A percentile compares a stretch with the other conserved stretches of the same genome.
Evolutionary conservation across 169 alveolate genomes (phyloP).

Genomic region (Eimeria zaria): DNA sequence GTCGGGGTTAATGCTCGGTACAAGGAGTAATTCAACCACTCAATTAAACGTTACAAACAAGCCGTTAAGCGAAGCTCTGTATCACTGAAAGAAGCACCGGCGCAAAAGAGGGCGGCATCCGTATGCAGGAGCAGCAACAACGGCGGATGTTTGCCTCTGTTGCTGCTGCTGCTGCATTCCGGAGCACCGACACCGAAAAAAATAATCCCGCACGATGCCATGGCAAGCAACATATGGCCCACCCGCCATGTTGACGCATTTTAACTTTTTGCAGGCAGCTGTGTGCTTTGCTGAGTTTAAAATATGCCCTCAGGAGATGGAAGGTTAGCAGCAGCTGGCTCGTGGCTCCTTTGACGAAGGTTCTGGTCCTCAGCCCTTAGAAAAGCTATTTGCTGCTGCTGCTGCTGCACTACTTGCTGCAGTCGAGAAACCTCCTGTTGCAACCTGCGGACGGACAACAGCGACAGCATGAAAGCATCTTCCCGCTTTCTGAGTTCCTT

Average conservation of each 20-base stretch:
- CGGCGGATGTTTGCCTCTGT: neutral
- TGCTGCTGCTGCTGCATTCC: neutral
- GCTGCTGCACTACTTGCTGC: conserved; percentile 49
- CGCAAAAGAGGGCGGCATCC: neutral
- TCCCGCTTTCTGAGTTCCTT: neutral
- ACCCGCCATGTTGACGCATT: neutral
- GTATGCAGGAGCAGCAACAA: neutral
- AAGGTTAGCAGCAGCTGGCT: neutral
- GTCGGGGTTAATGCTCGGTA: neutral
- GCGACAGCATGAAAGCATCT: neutral
- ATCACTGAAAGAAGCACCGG: neutral
- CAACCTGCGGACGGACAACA: conserved; percentile 12
- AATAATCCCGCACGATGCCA: neutral
- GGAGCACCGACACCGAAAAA: neutral
- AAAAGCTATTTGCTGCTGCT: conserved; percentile 16
- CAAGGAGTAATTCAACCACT: neutral
- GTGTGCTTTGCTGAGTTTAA: neutral
- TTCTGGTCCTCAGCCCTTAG: conserved; percentile 4
- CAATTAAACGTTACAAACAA: neutral
- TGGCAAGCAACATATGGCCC: neutral
- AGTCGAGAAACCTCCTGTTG: conserved; percentile 23
- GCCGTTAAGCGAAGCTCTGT: neutral
- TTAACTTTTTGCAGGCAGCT: neutral
- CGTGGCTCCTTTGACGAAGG: neutral
- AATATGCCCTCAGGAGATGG: neutral